Conservation (phyloP, 306 rosid species). For the Sindora glabra region DNA sequence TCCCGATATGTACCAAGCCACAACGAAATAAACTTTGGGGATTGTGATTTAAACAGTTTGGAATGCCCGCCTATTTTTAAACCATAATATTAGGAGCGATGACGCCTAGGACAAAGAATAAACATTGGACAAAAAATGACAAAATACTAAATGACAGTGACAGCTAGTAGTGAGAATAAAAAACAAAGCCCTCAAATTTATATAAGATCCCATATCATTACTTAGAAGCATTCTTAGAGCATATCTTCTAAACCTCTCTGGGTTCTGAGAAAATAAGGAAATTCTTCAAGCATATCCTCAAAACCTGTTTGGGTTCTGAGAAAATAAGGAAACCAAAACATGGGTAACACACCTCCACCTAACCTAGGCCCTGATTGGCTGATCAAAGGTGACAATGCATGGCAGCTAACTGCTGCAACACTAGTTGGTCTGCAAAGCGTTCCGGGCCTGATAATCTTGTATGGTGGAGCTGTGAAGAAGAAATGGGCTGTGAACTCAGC, state of each 20-base stretch:
- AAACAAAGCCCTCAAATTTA: neutral
- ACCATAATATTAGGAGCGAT: constrained; percentile 7
- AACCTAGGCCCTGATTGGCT: constrained; percentile 35
- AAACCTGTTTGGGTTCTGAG: neutral
- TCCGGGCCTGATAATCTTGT: constrained; percentile 36
- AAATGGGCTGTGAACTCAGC: constrained; percentile 56
- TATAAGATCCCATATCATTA: neutral
- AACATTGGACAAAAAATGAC: neutral
- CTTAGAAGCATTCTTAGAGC: neutral
- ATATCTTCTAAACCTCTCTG: neutral
- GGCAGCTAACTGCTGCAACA: constrained; percentile 38
- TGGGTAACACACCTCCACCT: constrained; percentile 9
- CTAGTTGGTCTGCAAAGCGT: constrained; percentile 31
- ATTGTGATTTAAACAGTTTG: no score
- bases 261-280: neutral
- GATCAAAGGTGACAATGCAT: constrained; percentile 42
- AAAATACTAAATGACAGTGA: neutral
- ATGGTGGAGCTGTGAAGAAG: constrained; percentile 49
- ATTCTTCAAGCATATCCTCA: neutral
- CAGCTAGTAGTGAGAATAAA: constrained; percentile 23
- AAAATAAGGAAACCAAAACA: neutral
- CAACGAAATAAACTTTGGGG: no score
- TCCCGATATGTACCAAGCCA: no score
- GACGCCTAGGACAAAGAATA: neutral
- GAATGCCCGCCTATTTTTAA: constrained; percentile 6